These are phyloP conservation scores for Umbilicaria muhlenbergii DNA, from an alignment of 495 filamentous ascomycete genomes.

Conservation along the genomic window DNA sequence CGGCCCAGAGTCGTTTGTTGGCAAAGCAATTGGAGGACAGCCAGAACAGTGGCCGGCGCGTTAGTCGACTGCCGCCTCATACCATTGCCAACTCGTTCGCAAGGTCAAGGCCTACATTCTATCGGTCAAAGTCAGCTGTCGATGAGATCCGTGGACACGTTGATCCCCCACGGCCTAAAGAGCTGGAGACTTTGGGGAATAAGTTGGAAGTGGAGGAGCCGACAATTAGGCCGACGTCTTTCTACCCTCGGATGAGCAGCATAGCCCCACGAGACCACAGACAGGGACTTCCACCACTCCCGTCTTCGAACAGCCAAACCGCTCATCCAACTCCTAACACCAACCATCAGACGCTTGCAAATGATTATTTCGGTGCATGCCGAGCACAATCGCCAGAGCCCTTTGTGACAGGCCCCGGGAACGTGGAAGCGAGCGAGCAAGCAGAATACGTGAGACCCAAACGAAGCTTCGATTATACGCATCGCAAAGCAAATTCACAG, in stretches of 20 bases:
- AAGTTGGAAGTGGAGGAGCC: conserved; percentile 46
- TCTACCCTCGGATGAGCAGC: conserved; percentile 57
- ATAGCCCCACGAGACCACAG: conserved; percentile 27
- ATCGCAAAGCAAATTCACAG: not conserved
- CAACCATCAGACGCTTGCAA: not conserved
- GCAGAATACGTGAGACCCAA: not conserved
- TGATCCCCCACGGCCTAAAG: conserved; percentile 21
- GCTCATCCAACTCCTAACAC: not conserved
- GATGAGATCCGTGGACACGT: conserved; percentile 18
- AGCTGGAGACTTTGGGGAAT: conserved; percentile 15
- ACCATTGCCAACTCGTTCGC: conserved; percentile 64
- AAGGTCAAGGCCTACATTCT: conserved; percentile 55
- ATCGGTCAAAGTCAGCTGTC: conserved; percentile 37
- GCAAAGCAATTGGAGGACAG: conserved; percentile 76
- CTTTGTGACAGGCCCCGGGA: conserved; percentile 11
- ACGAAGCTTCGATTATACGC: too few species aligned
- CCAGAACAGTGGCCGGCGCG: conserved; percentile 46
- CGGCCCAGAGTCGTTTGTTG: conserved; percentile 70
- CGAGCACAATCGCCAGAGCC: conserved; percentile 35
- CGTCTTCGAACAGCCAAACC: not conserved
- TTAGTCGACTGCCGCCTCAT: conserved; percentile 72
- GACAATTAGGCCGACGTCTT: conserved; percentile 48
- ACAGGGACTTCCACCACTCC: not conserved
- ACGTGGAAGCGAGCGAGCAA: conserved; percentile 1
- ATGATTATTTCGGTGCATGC: conserved; percentile 27